Conservation (phyloP, 176 grass and related monocot genomes). For the Avena sativa region DNA sequence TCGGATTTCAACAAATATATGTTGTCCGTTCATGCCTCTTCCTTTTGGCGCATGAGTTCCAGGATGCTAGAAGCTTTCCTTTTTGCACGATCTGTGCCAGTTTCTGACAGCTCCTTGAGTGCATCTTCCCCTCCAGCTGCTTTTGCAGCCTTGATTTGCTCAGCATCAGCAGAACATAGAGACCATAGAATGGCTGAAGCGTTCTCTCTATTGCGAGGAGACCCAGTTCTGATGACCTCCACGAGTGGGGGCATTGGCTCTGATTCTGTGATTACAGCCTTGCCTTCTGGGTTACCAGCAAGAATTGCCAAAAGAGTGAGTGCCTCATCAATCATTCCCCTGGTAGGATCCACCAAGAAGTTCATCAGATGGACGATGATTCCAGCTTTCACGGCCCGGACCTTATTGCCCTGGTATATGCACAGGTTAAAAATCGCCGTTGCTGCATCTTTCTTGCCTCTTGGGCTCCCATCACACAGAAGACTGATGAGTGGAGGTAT, state of each 20-base stretch:
- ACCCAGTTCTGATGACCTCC: conserved; percentile 71
- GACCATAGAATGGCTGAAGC: conserved; percentile 76
- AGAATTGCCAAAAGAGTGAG: conserved; percentile 87
- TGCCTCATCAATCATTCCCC: conserved; percentile 90
- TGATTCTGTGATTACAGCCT: conserved; percentile 53
- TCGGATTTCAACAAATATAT: conserved; percentile 23
- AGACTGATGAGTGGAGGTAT: conserved; percentile 89
- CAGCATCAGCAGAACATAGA: conserved; percentile 65
- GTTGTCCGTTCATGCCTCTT: conserved; percentile 37
- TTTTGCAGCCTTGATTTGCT: conserved; percentile 57
- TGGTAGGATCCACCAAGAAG: conserved; percentile 73
- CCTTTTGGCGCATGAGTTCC: conserved; percentile 65
- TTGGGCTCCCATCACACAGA: conserved; percentile 76
- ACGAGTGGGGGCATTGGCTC: conserved; percentile 64
- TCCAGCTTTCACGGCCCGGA: conserved; percentile 77
- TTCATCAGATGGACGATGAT: conserved; percentile 78
- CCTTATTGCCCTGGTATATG: conserved; percentile 91
- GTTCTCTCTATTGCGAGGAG: conserved; percentile 82
- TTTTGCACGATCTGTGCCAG: conserved; percentile 84
- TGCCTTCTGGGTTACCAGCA: conserved; percentile 71
- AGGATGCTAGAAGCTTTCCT: conserved; percentile 86
- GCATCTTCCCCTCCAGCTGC: conserved; percentile 68
- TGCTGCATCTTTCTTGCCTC: conserved; percentile 97
- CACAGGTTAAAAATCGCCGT: conserved; percentile 96
- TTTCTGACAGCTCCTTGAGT: conserved; percentile 79